Percentiles rank a stretch among this genome's conserved stretches.
Evolutionary conservation across 805 yeast genomes (phyloP).

Genomic region (Tanozyma kutaoensis): DNA sequence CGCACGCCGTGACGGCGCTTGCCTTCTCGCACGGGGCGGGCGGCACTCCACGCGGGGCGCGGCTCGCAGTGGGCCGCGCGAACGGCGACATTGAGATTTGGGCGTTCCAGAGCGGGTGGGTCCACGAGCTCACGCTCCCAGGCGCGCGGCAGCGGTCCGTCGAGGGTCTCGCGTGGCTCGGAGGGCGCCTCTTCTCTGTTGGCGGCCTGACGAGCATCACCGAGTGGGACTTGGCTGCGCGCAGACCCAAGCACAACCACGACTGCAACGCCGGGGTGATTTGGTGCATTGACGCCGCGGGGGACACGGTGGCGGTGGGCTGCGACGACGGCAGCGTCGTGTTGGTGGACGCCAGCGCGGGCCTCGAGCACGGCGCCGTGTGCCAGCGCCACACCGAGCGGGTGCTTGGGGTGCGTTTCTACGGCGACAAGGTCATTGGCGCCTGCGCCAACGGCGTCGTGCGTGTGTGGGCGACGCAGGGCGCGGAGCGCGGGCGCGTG

Average conservation of each 20-base stretch:
- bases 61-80: slow-evolving; percentile 84
- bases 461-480: slow-evolving; percentile 55
- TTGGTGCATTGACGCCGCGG: slow-evolving; percentile 73
- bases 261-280: slow-evolving; percentile 90
- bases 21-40: slow-evolving; percentile 57
- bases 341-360: slow-evolving; percentile 69
- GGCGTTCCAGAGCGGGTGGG: slow-evolving; percentile 80
- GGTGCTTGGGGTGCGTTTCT: slow-evolving; percentile 71
- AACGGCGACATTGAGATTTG: slow-evolving; percentile 95
- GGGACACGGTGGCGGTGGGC: slow-evolving; percentile 65
- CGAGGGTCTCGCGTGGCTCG: slow-evolving; percentile 81
- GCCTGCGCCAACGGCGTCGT: slow-evolving; percentile 95
- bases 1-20: slow-evolving; percentile 71
- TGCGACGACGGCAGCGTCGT: slow-evolving; percentile 93
- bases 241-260: slow-evolving; percentile 58
- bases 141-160: slow-evolving; percentile 79
- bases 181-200: slow-evolving; percentile 66
- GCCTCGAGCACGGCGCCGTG: slow-evolving; percentile 59
- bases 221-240: slow-evolving; percentile 79
- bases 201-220: slow-evolving; percentile 89
- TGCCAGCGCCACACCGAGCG: slow-evolving; percentile 78
- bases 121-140: slow-evolving; percentile 53
- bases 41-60: slow-evolving; percentile 36
- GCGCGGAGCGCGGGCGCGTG: slow-evolving; percentile 49
- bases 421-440: slow-evolving; percentile 57